Percentiles rank a stretch among this genome's conserved stretches.
Evolutionary conservation across 192 early-diverging fungal genomes (phyloP).

Genomic region (Coemansia furcata): DNA sequence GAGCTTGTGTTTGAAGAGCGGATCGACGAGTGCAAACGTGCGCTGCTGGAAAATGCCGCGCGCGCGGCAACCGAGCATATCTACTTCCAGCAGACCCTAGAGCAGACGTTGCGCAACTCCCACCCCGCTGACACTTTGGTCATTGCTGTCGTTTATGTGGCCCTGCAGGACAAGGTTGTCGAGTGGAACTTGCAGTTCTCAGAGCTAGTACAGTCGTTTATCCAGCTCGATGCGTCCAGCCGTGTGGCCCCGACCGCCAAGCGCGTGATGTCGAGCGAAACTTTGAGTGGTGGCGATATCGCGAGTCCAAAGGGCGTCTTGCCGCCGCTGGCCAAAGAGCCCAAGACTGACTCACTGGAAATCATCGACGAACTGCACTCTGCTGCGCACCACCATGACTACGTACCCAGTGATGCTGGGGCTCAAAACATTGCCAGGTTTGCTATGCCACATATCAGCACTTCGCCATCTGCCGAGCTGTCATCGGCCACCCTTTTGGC

Average conservation of each 20-base stretch:
- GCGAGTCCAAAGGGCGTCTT: neutral
- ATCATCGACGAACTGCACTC: slow-evolving; percentile 46
- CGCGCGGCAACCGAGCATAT: slow-evolving; percentile 76
- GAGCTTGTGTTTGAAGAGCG: slow-evolving; percentile 75
- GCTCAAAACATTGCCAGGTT: slow-evolving; percentile 12
- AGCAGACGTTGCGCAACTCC: slow-evolving; percentile 79
- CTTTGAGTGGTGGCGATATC: neutral
- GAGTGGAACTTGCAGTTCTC: slow-evolving; percentile 85
- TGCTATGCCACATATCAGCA: slow-evolving; percentile 29
- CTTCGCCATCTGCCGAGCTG: slow-evolving; percentile 22
- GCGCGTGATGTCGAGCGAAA: slow-evolving; percentile 5
- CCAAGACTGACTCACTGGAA: slow-evolving; percentile 39
- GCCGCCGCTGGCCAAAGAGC: neutral
- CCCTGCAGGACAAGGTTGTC: slow-evolving; percentile 73
- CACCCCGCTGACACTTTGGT: slow-evolving; percentile 76
- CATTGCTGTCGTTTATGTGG: slow-evolving; percentile 72
- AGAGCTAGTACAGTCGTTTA: slow-evolving; percentile 72
- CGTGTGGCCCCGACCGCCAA: neutral
- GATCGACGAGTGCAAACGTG: slow-evolving; percentile 67
- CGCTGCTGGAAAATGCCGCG: slow-evolving; percentile 54
- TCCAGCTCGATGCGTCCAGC: slow-evolving; percentile 67
- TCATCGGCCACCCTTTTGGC: neutral
- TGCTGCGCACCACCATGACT: slow-evolving; percentile 22
- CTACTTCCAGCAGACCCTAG: slow-evolving; percentile 76
- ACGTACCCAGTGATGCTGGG: neutral